Evolutionary conservation across 441 rosid genomes (phyloP), one percentile per base, ranked within the genome.

Genomic region (Syzygium syzygioides): DNA sequence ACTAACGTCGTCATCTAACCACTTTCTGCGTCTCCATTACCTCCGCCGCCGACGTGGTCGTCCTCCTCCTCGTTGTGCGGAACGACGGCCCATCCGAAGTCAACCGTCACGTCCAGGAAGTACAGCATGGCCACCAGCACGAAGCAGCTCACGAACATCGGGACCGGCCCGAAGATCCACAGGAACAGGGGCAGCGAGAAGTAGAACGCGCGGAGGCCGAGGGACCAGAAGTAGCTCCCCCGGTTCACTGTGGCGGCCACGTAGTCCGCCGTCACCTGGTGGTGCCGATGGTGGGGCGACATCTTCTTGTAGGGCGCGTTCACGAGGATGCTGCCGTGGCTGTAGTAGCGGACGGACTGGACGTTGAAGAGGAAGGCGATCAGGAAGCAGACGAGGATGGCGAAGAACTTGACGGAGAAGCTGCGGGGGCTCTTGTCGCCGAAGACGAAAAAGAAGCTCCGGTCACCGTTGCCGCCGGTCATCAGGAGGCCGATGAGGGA

Each of bases 321-420:
- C 55, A 98, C 95, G 54, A 98, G 94, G 32, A 98, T 92, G 89
- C 99, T 96, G 68, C 97, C 98, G 85, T 96, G 99, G 93, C 97
- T 96, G 91, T 95, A 98, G 89, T 96, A 96, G 91, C 99, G 93
- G 19, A 96, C 94, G 79, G 99, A 98, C 89, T 98, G 99, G 57
- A 96, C 93, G 56, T 94, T 95, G 52, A 96, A 86, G 76, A 96
- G 92, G 90, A 98, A 98, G 3, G 99, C 98, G 30, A 94, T 92
- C 91, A 96, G 59, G 94, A 98, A 98, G 76, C 99, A 96, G 20
- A 94, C 91, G 89, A 98, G 88, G 79, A 98, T 96, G 37, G 94
- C 88, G 91, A 96, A 98, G 92, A 96, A 96, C 91, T 98, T 98
- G 53, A 96, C 52, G 45, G 99, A 93, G 86, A 92, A 90, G 34